Evolutionary conservation across 768 basidiomycete species (phyloP), one percentile per base, ranked within the genome.

Genomic region (Nidularia pulvinata): DNA sequence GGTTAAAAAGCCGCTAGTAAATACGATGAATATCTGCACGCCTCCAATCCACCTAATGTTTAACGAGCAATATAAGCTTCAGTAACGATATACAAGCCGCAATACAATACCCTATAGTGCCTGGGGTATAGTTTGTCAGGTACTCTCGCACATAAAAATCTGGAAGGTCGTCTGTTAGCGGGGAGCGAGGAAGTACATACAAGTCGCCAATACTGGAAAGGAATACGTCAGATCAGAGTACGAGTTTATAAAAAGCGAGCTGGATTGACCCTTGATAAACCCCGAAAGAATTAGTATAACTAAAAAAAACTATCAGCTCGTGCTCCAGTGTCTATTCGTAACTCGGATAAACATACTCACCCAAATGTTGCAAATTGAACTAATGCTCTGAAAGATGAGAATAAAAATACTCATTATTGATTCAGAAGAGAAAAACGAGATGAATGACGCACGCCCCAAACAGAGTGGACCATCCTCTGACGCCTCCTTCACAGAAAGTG

Each of bases 11-110:
- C 76, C 76, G 43, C 64, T 65, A 6, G 70, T 62, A 48, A 76
- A 67, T n/a, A 76, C 65, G 14, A 79, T 57, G 50, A 73, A 71
- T 14, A 71, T 64, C 42, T 78, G 72, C 6, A 61, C 57, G 4
- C 76, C 71, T 4, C 77, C 77, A 5, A 78, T 45, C 48, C 34
- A 59, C 7, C 37, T 57, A n/a, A 46, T 2, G 34, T 32, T 32
- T 30, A 34, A 35, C 42, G 16, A 56, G 30, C 45, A 44, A 39
- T 13, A 33, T 30, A 35, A 13, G n/a, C 25, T n/a, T 34, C 25
- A 37, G 9, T 33, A 46, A 37, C 13, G 16, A 44, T 42, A 19
- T 42, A 11, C 16, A 13, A 42, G 39, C 11, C 11, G 35, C 37
- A 19, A 19, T 30, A 30, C 25, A 30, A 30, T 30, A 62, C 65